Evolutionary conservation across 1,139 yeast genomes (phyloP).

Genomic region (Eremothecium cymbalariae): DNA sequence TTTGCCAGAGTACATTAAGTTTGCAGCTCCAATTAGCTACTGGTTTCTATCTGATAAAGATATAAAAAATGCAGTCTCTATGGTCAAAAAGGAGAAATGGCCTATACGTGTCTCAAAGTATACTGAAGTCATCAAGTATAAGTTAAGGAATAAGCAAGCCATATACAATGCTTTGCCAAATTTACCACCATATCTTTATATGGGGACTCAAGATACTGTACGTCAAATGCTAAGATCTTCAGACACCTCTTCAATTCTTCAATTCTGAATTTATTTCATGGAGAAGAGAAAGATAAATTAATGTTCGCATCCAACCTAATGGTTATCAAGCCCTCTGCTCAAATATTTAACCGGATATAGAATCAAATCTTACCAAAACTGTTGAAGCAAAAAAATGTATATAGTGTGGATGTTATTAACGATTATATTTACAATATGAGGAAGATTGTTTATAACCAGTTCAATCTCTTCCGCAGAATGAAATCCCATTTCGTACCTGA

Average conservation of each 20-base stretch:
- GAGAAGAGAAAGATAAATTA: slow-evolving; percentile 19
- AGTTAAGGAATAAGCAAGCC: slow-evolving; percentile 22
- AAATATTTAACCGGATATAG: slow-evolving; percentile 16
- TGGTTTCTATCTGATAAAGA: slow-evolving; percentile 26
- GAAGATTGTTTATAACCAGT: slow-evolving; percentile 24
- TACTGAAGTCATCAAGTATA: slow-evolving; percentile 14
- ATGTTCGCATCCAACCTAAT: slow-evolving; percentile 27
- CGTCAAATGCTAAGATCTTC: too few relatives aligned
- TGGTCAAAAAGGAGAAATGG: slow-evolving; percentile 15
- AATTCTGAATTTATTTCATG: too few relatives aligned
- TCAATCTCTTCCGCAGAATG: slow-evolving; percentile 24
- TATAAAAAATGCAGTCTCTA: slow-evolving; percentile 17
- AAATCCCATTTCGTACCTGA: slow-evolving; percentile 22
- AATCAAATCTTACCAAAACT: slow-evolving; percentile 18
- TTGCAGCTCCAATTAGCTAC: slow-evolving; percentile 30
- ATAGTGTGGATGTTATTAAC: slow-evolving; percentile 30
- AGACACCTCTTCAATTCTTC: too few relatives aligned
- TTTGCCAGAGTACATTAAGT: slow-evolving; percentile 32
- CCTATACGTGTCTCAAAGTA: slow-evolving; percentile 22
- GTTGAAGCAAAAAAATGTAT: slow-evolving; percentile 16
- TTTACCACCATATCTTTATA: slow-evolving; percentile 28
- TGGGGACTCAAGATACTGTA: too few relatives aligned
- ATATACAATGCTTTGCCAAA: slow-evolving; percentile 30
- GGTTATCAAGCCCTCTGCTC: slow-evolving; percentile 29
- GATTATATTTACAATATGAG: slow-evolving; percentile 26